These are phyloP conservation scores for Ilex aquifolium DNA, from an alignment of 257 asterid genomes.

Conservation along the genomic window DNA sequence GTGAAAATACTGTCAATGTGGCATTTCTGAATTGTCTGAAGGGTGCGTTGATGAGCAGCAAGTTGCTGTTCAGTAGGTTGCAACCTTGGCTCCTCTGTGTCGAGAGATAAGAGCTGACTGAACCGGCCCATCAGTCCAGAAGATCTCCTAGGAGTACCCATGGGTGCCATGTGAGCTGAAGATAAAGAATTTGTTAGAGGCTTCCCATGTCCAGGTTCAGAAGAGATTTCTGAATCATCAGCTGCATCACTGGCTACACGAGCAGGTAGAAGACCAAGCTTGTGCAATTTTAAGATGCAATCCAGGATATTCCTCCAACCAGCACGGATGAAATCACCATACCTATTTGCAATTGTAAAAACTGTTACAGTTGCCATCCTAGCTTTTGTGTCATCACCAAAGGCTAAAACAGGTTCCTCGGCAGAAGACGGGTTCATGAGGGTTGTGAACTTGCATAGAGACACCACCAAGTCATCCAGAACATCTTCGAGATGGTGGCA, in stretches of 20 bases:
- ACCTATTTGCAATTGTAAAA: conserved; percentile 83
- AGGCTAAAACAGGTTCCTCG: conserved; percentile 93
- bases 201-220: conserved; percentile 85
- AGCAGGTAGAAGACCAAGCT: conserved; percentile 96
- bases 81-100: conserved; percentile 90
- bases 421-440: conserved; percentile 77
- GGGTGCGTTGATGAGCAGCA: conserved; percentile 95
- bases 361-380: conserved; percentile 94
- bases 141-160: conserved; percentile 92
- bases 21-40: conserved; percentile 90
- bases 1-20: conserved; percentile 91
- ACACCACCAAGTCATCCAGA: conserved; percentile 90
- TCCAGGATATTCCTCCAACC: conserved; percentile 97
- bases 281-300: conserved; percentile 86
- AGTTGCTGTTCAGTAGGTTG: conserved; percentile 96
- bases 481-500: conserved; percentile 95
- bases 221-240: conserved; percentile 75
- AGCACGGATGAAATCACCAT: conserved; percentile 83
- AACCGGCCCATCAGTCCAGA: conserved; percentile 97
- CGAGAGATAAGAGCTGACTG: conserved; percentile 90
- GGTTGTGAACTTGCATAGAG: conserved; percentile 89
- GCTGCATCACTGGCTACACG: conserved; percentile 98
- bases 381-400: conserved; percentile 94
- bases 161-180: conserved; percentile 68
- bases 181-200: conserved; percentile 66